phyloP scores from a whole-genome alignment of 73 alveolate species.

The Uronychia binucleata region DNA sequence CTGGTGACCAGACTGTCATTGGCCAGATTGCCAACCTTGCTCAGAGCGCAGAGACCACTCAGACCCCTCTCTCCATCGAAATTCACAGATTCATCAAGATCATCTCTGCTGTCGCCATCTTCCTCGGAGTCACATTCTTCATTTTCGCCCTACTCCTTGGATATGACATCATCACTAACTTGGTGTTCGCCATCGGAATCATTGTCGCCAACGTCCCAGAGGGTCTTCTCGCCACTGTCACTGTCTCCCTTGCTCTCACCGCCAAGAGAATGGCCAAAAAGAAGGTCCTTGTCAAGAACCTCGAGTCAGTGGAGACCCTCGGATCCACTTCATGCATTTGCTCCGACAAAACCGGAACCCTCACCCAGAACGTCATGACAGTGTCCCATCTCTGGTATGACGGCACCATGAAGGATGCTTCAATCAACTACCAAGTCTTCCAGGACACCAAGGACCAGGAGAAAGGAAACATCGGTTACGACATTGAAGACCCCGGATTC shows the following conservation, averaged over 20 bases:
- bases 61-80: slow-evolving; percentile 92
- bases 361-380: slow-evolving; percentile 96
- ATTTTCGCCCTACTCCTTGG: slow-evolving; percentile 78
- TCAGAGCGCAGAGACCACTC: slow-evolving; percentile 80
- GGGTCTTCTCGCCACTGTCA: slow-evolving; percentile 92
- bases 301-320: slow-evolving; percentile 95
- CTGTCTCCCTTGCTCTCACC: slow-evolving; percentile 92
- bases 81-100: slow-evolving; percentile 90
- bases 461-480: slow-evolving; percentile 3
- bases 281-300: slow-evolving; percentile 92
- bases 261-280: slow-evolving; percentile 93
- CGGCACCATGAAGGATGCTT: slow-evolving; percentile 80
- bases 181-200: slow-evolving; percentile 76
- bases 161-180: slow-evolving; percentile 80
- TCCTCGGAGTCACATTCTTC: slow-evolving; percentile 87
- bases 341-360: slow-evolving; percentile 98
- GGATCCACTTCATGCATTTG: slow-evolving; percentile 98
- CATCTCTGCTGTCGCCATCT: slow-evolving; percentile 90
- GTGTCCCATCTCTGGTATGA: slow-evolving; percentile 92
- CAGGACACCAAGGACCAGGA: slow-evolving; percentile 17
- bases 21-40: slow-evolving; percentile 97
- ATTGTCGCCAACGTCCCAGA: slow-evolving; percentile 84
- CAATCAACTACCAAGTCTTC: slow-evolving; percentile 65
- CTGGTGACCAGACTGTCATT: slow-evolving; percentile 96
- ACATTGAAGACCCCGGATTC: slow-evolving; percentile 37